Percentiles rank a stretch among this genome's conserved stretches.
Conservation (phyloP, 192 early-diverging fungal genomes). For the Rhizoclosmatium sp. region DNA sequence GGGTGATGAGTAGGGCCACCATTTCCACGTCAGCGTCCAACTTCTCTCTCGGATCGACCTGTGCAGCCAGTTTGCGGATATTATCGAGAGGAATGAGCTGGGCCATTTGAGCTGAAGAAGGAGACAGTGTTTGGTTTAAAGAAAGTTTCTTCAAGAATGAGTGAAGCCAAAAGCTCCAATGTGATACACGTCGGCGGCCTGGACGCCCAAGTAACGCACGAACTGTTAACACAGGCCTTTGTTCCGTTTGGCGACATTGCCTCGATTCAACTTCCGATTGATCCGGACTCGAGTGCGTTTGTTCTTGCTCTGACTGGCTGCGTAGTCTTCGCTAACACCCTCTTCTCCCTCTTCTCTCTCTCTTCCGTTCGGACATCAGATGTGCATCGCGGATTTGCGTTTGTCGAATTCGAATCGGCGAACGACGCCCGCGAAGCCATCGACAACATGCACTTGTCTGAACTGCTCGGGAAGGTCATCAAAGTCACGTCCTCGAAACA, state of each 20-base stretch:
- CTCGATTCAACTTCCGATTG: conserved; percentile 83
- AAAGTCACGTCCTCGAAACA: conserved; percentile 87
- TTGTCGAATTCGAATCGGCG: conserved; percentile 89
- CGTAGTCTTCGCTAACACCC: conserved; percentile 30
- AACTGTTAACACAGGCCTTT: conserved; percentile 86
- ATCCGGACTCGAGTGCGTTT: conserved; percentile 75
- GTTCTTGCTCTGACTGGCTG: background rate
- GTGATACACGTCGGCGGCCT: conserved; percentile 70
- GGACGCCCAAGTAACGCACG: conserved; percentile 78
- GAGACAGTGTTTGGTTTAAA: background rate
- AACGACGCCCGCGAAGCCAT: conserved; percentile 88
- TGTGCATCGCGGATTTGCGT: conserved; percentile 92
- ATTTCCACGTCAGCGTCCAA: conserved; percentile 30
- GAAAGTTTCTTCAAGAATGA: background rate
- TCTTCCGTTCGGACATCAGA: conserved; percentile 28
- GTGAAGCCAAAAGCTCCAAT: background rate
- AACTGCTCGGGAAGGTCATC: conserved; percentile 89
- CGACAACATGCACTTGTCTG: conserved; percentile 90
- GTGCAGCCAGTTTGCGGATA: conserved; percentile 16
- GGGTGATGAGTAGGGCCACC: background rate
- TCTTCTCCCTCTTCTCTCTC: background rate
- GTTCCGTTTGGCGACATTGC: conserved; percentile 97
- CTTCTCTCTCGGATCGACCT: conserved; percentile 31
- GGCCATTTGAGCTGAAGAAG: background rate
- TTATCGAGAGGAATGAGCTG: conserved; percentile 10